Evolutionary conservation across 805 yeast genomes (phyloP).

Genomic region (Lipomyces orientalis): DNA sequence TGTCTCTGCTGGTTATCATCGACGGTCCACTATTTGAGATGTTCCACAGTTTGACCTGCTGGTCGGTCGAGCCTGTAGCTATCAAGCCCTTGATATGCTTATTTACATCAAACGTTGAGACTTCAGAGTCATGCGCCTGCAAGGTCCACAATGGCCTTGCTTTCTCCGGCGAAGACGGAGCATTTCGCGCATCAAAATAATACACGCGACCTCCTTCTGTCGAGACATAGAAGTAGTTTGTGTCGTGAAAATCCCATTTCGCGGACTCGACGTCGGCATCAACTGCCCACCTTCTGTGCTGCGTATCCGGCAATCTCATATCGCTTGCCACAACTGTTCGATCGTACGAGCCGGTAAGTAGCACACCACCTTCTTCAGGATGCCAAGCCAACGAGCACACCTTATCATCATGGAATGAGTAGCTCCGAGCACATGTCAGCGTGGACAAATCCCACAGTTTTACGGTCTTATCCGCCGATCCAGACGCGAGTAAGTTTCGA

Average conservation of each 20-base stretch:
- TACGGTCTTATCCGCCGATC: slow-evolving; percentile 93
- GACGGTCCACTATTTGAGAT: slow-evolving; percentile 68
- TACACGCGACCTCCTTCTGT: slow-evolving; percentile 90
- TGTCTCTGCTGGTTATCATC: slow-evolving; percentile 87
- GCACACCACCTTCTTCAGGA: slow-evolving; percentile 52
- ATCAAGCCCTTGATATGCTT: slow-evolving; percentile 70
- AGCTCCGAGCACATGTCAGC: slow-evolving; percentile 77
- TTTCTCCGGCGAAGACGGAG: slow-evolving; percentile 40
- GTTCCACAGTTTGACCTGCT: slow-evolving; percentile 86
- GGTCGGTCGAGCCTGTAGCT: slow-evolving; percentile 89
- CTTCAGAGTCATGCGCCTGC: slow-evolving; percentile 96
- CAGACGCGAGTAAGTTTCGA: slow-evolving; percentile 85
- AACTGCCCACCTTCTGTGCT: slow-evolving; percentile 62
- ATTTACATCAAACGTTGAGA: slow-evolving; percentile 79
- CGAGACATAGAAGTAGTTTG: slow-evolving; percentile 73
- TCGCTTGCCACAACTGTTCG: slow-evolving; percentile 75
- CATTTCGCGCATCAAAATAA: slow-evolving; percentile 80
- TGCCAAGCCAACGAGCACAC: slow-evolving; percentile 93
- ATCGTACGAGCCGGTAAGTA: slow-evolving; percentile 94
- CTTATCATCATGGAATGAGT: slow-evolving; percentile 75
- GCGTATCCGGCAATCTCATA: slow-evolving; percentile 72
- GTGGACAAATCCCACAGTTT: slow-evolving; percentile 91
- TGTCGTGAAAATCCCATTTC: slow-evolving; percentile 63
- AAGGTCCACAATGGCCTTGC: slow-evolving; percentile 86
- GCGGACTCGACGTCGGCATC: slow-evolving; percentile 87